phyloP scores from a whole-genome alignment of 495 filamentous ascomycete genomes.

The Xylaria scruposa region DNA sequence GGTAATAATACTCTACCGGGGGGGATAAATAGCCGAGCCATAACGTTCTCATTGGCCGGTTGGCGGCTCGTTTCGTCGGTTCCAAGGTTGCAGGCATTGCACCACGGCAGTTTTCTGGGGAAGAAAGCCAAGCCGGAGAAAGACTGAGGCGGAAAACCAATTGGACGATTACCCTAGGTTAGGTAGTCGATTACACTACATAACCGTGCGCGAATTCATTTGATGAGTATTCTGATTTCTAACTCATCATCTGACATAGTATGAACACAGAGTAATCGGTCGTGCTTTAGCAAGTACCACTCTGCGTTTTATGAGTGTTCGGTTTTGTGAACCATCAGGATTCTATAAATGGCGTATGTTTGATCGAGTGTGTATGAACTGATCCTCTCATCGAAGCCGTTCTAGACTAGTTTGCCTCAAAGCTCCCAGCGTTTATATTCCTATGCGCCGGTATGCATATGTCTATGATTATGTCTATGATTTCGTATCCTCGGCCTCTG shows the following conservation, averaged over 20 bases:
- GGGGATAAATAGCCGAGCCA: conserved; percentile 24
- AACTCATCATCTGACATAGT: background rate
- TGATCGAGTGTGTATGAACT: background rate
- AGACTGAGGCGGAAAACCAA: conserved; percentile 1
- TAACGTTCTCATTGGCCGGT: conserved; percentile 8
- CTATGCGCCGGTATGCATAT: too few relatives aligned
- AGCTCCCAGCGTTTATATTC: background rate
- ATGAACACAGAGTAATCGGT: background rate
- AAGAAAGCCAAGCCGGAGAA: background rate
- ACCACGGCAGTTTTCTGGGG: conserved; percentile 39
- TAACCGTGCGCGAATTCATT: background rate
- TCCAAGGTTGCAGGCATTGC: conserved; percentile 15
- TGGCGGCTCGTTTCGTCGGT: conserved; percentile 16
- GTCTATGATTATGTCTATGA: background rate
- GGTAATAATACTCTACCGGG: background rate
- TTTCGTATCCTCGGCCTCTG: background rate
- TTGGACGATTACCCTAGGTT: background rate
- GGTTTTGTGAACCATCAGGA: background rate
- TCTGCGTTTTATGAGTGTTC: too few relatives aligned
- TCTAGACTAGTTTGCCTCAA: background rate
- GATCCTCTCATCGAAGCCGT: background rate
- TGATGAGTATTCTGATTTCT: background rate
- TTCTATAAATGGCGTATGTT: background rate
- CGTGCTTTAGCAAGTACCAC: background rate
- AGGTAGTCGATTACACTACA: background rate